These are phyloP conservation scores for Penicillium hordei DNA, from an alignment of 2,329 filamentous ascomycete species.

Conservation along the genomic window DNA sequence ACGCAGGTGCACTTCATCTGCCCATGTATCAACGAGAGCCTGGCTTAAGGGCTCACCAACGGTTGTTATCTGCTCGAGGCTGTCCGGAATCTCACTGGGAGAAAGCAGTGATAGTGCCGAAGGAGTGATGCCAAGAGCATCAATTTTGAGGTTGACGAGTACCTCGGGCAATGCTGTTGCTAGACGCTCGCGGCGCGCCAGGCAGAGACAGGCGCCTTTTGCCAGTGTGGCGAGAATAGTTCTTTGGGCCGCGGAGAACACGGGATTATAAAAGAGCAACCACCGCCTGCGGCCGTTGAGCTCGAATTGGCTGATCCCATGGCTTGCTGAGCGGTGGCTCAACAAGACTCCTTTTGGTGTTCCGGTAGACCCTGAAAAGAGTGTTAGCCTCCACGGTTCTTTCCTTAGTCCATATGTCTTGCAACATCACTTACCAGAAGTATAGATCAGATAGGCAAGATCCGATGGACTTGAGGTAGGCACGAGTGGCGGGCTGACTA, in stretches of 20 bases:
- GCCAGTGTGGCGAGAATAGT: neutral
- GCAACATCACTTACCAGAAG: neutral
- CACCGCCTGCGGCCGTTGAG: neutral
- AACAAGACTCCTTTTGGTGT: neutral
- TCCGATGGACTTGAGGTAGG: neutral
- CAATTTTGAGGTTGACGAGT: neutral
- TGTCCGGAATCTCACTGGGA: neutral
- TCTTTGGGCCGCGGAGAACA: neutral
- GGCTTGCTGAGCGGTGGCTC: neutral
- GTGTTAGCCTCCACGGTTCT: neutral
- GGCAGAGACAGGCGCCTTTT: neutral
- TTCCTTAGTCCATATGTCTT: neutral
- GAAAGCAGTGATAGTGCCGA: neutral
- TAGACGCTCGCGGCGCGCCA: neutral
- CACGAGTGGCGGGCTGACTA: neutral
- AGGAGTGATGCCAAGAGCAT: neutral
- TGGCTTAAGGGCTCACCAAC: neutral
- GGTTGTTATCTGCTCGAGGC: neutral
- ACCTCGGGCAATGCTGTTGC: neutral
- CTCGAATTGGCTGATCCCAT: neutral
- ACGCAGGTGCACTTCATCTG: neutral
- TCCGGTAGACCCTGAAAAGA: neutral
- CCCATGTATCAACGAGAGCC: neutral
- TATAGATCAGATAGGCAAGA: neutral
- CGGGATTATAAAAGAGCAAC: neutral